These are phyloP conservation scores for Cephaloascus albidus DNA, from an alignment of 805 yeast species.

Conservation along the genomic window DNA sequence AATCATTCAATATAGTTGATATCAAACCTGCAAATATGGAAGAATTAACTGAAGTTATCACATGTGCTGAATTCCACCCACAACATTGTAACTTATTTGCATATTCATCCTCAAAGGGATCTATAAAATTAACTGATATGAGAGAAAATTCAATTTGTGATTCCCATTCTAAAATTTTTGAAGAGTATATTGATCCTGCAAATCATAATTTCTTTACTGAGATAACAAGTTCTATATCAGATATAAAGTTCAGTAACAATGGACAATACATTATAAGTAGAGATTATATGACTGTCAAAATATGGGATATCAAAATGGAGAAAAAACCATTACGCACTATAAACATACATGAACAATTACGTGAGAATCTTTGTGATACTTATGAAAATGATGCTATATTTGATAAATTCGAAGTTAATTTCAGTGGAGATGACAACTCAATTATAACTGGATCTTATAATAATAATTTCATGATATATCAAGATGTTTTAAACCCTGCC, in stretches of 20 bases:
- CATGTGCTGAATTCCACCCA: slow-evolving; percentile 96
- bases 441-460: slow-evolving; percentile 97
- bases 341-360: slow-evolving; percentile 89
- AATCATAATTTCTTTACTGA: slow-evolving; percentile 95
- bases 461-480: slow-evolving; percentile 95
- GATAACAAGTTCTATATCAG: slow-evolving; percentile 89
- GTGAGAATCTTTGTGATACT: slow-evolving; percentile 91
- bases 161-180: slow-evolving; percentile 76
- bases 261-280: slow-evolving; percentile 95
- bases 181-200: slow-evolving; percentile 87
- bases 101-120: slow-evolving; percentile 93
- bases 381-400: slow-evolving; percentile 98
- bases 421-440: slow-evolving; percentile 85
- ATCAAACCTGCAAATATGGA: slow-evolving; percentile 98
- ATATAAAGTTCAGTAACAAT: slow-evolving; percentile 83
- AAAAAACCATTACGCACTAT: slow-evolving; percentile 89
- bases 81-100: slow-evolving; percentile 83
- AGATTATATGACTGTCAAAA: slow-evolving; percentile 94
- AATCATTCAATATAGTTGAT: slow-evolving; percentile 93
- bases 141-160: slow-evolving; percentile 92
- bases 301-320: slow-evolving; percentile 98
- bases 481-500: slow-evolving; percentile 52
- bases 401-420: slow-evolving; percentile 95
- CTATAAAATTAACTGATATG: slow-evolving; percentile 94
- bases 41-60: slow-evolving; percentile 95